phyloP scores from a whole-genome alignment of 805 yeast species.

The Monosporozyma aerobia region DNA sequence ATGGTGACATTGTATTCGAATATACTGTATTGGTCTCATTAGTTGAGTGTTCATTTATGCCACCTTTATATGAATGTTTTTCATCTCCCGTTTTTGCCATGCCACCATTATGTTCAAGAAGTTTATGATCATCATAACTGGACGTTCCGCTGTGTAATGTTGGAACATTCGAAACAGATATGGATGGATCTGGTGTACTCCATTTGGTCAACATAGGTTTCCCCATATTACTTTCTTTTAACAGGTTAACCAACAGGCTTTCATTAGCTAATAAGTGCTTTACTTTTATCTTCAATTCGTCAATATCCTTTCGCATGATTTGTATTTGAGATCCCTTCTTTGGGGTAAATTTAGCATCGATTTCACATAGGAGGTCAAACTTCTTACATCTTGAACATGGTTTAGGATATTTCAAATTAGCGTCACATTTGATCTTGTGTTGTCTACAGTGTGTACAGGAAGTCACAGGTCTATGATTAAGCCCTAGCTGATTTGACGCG shows the following conservation, averaged over 20 bases:
- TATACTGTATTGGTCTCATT: constrained; percentile 31
- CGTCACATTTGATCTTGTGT: constrained; percentile 89
- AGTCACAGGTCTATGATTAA: constrained; percentile 73
- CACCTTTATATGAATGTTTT: constrained; percentile 8
- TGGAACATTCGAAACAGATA: not conserved
- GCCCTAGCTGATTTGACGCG: not conserved
- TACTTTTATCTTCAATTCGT: constrained; percentile 64
- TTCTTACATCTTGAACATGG: constrained; percentile 79
- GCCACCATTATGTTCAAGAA: not conserved
- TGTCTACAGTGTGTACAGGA: constrained; percentile 93
- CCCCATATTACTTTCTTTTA: constrained; percentile 3
- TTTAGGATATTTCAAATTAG: constrained; percentile 68
- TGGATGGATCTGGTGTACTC: not conserved
- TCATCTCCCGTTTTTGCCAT: not conserved
- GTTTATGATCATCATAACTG: constrained; percentile 19
- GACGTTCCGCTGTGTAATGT: constrained; percentile 15
- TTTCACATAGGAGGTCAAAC: constrained; percentile 73
- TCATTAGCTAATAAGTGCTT: constrained; percentile 60
- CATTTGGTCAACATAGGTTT: constrained; percentile 1
- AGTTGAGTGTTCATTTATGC: constrained; percentile 37
- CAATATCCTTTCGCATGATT: constrained; percentile 73
- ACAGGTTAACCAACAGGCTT: constrained; percentile 20
- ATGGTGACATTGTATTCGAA: not conserved
- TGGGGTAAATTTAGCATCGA: constrained; percentile 87
- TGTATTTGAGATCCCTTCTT: constrained; percentile 88